Base-by-base conservation (phyloP, 345 rosid genomes). In the Stellera chamaejasme region DNA sequence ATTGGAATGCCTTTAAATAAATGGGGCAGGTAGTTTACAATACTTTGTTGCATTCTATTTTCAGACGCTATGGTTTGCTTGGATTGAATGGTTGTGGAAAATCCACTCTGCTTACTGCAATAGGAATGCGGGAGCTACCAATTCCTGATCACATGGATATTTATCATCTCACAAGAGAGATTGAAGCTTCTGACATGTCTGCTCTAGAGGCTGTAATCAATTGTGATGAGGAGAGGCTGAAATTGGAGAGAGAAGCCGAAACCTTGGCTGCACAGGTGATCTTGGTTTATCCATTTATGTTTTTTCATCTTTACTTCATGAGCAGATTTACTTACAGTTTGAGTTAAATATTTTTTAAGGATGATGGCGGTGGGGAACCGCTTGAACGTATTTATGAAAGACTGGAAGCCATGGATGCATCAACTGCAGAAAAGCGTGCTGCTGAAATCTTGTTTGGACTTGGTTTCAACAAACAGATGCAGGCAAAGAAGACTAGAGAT, bases 401-500 rank as follows among this genome's bases (percentile, higher is more conserved):
- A 45, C 68, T 94, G 56, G 99, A 94, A 49, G 90, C 97, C 45
- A 14, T 94, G 72, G 97, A 94, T 80, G 97, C 82, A 55, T 36
- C 97, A 16, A 94, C 99, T n/a, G 97, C 99, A 0, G 99, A 94
- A 77, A 90, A 94, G 63, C 95, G 97, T 52, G 99, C 99, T 70
- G 95, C 99, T 48, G 97, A 94, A 65, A 94, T 94, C 55, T 74
- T 94, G 54, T 83, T 56, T 77, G 99, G 99, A 64, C 97, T 94
- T 71, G 99, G 99, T 62, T 94, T 94, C 45, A 55, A 80, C 68
- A 94, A 90, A 82, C 65, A 63, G 66, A 94, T 90, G 99, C 99
- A 94, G 65, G 83, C 79, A 10, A 85, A 87, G 90, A 90, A 94
- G 63, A 80, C 99, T 0, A 70, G 77, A 46, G 99, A 94, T 67